Evolutionary conservation across 805 yeast genomes (phyloP), one percentile per base, ranked within the genome.

Genomic region (Spathaspora gorwiae): DNA sequence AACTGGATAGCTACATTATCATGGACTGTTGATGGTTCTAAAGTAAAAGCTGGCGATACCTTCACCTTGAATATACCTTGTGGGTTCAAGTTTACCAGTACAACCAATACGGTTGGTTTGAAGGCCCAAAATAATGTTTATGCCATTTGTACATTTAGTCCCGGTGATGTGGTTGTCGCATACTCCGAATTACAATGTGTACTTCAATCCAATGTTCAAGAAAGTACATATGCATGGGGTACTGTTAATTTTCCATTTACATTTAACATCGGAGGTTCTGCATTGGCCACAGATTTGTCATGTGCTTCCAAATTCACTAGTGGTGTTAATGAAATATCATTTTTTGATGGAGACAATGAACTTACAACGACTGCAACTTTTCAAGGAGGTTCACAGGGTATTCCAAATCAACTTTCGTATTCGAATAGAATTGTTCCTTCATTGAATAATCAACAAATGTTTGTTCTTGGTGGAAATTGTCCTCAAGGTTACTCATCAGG

Each of bases 41-140:
- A 46, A 4, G 50, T 54, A 2, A 8, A 15, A 1, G 35, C 66
- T 1, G 64, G 63, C 32, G 68, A 63, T 44, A 60, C 63, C 7
- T 62, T 63, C 35, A 44, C 53, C 7, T 55, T 63, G 40, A 42
- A 42, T 27, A 39, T 63, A 45, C 66, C 24, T 19, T 19, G 63
- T 48, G 62, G 54, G 11, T 62, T 50, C 46, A 59, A 59, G 39
- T 56, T 61, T 44, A 57, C 61, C 6, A 38, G 54, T 6, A 29
- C 50, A 6, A 24, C 45, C 8, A 7, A 47, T 24, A 26, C 51
- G 2, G 41, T 62, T 8, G 40, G 43, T 27, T 50, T 56, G 14
- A 27, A n/a, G 7, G 59, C 45, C 64, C 13, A 13, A 7, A 19
- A 14, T 19, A 13, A 10, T 14, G 27, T 14, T 26, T 37, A 37